Evolutionary conservation across 257 asterid genomes (phyloP).

Genomic region (Solanum bulbocastanum): DNA sequence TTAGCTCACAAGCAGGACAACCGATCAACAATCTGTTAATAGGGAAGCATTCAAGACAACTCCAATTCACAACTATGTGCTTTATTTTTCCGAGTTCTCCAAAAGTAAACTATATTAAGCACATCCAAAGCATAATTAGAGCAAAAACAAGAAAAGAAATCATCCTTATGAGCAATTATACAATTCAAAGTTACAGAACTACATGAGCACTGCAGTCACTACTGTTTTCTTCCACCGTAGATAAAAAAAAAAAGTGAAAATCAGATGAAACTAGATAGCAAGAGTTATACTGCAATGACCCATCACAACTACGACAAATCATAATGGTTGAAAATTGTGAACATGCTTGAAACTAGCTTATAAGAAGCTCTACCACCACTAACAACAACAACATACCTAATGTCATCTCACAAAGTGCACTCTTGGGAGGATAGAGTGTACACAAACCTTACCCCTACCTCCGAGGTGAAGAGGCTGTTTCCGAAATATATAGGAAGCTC

Average conservation of each 20-base stretch:
- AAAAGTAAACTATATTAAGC: background rate
- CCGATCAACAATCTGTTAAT: background rate
- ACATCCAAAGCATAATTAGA: background rate
- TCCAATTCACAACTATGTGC: background rate
- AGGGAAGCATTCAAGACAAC: background rate
- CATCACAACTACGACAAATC: background rate
- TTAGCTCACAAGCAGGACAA: background rate
- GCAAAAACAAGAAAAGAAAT: background rate
- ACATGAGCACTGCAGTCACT: background rate
- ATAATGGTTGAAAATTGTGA: background rate
- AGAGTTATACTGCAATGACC: background rate
- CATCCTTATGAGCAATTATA: background rate
- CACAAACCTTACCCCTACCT: background rate
- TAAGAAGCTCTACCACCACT: background rate
- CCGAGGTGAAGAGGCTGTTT: background rate
- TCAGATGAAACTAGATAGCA: background rate
- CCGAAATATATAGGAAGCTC: background rate
- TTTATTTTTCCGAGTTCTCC: background rate
- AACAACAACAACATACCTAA: background rate
- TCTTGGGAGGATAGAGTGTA: background rate
- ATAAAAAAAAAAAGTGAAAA: background rate
- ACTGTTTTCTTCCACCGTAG: background rate
- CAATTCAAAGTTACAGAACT: background rate
- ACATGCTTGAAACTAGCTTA: background rate
- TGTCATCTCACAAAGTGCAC: background rate